These are phyloP conservation scores for Thelonectria discophora DNA, from an alignment of 2,329 filamentous ascomycete species.

Conservation along the genomic window DNA sequence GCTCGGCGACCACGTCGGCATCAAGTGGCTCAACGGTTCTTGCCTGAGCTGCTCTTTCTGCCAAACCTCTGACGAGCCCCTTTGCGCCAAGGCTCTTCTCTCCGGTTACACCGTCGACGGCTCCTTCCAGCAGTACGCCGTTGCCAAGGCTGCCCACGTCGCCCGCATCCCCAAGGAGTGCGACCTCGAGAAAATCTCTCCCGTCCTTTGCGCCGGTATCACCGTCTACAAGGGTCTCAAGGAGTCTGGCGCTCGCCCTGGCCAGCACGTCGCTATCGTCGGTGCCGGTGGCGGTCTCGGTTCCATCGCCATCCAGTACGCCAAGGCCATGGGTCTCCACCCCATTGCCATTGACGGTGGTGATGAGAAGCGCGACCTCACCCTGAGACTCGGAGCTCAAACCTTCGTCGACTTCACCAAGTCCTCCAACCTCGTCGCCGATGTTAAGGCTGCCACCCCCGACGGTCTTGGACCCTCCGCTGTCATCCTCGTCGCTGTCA, in stretches of 20 bases:
- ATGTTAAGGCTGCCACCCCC: constrained; percentile 82
- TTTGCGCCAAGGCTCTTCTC: constrained; percentile 78
- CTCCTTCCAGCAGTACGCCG: constrained; percentile 90
- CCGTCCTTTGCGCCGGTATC: constrained; percentile 84
- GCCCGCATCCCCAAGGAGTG: constrained; percentile 82
- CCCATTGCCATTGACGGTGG: constrained; percentile 85
- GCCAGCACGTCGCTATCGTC: constrained; percentile 83
- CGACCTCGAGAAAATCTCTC: constrained; percentile 78
- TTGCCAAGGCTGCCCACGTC: constrained; percentile 87
- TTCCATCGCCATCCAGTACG: constrained; percentile 83
- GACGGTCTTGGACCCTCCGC: constrained; percentile 88
- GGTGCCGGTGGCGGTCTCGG: constrained; percentile 88
- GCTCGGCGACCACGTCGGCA: constrained; percentile 84
- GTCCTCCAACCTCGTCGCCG: constrained; percentile 79
- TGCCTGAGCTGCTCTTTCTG: constrained; percentile 88
- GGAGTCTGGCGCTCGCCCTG: constrained; percentile 77
- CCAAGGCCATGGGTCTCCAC: constrained; percentile 86
- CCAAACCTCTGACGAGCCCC: constrained; percentile 80
- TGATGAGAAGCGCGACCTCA: constrained; percentile 79
- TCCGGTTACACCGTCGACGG: constrained; percentile 95
- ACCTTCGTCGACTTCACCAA: constrained; percentile 83
- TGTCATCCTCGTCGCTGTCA: constrained; percentile 84
- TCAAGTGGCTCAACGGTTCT: constrained; percentile 93
- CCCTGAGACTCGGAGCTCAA: constrained; percentile 73
- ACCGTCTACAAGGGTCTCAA: constrained; percentile 94